These are phyloP conservation scores for Saccharomyces hybrid DNA, from an alignment of 1,139 yeast species.

Conservation along the genomic window DNA sequence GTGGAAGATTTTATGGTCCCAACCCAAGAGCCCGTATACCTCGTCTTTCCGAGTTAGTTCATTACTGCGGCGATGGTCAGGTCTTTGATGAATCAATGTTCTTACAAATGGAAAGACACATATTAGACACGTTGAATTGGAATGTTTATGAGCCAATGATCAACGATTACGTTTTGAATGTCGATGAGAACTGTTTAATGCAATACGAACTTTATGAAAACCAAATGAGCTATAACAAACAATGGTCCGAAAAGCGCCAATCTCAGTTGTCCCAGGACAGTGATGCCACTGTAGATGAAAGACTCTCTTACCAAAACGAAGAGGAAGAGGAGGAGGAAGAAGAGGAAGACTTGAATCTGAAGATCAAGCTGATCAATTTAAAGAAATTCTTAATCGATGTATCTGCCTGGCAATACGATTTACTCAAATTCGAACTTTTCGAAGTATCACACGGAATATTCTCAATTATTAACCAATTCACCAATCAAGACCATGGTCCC, in stretches of 20 bases:
- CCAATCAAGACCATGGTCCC: conserved; percentile 30
- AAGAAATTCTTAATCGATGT: conserved; percentile 31
- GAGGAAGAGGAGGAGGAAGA: conserved; percentile 10
- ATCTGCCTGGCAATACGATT: conserved; percentile 28
- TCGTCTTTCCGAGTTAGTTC: conserved; percentile 53
- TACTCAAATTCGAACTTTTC: conserved; percentile 27
- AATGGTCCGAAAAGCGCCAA: conserved; percentile 18
- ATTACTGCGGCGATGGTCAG: conserved; percentile 50
- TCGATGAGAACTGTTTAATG: conserved; percentile 36
- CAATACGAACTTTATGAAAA: conserved; percentile 35
- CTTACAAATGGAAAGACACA: conserved; percentile 48
- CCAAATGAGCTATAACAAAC: conserved; percentile 28
- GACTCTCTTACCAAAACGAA: conserved; percentile 4
- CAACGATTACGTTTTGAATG: conserved; percentile 43
- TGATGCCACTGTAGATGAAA: conserved; percentile 28
- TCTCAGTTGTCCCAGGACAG: conserved; percentile 26
- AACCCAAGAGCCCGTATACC: conserved; percentile 61
- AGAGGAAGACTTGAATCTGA: conserved; percentile 25
- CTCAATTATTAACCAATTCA: conserved; percentile 27
- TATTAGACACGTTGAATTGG: conserved; percentile 56
- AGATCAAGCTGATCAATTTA: conserved; percentile 28
- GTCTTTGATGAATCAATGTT: conserved; percentile 55
- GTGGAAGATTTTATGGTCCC: conserved; percentile 59
- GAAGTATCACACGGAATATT: conserved; percentile 29
- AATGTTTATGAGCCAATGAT: conserved; percentile 50